Evolutionary conservation across 2,329 filamentous ascomycete species (phyloP).

Genomic region (Aspergillus floridensis): DNA sequence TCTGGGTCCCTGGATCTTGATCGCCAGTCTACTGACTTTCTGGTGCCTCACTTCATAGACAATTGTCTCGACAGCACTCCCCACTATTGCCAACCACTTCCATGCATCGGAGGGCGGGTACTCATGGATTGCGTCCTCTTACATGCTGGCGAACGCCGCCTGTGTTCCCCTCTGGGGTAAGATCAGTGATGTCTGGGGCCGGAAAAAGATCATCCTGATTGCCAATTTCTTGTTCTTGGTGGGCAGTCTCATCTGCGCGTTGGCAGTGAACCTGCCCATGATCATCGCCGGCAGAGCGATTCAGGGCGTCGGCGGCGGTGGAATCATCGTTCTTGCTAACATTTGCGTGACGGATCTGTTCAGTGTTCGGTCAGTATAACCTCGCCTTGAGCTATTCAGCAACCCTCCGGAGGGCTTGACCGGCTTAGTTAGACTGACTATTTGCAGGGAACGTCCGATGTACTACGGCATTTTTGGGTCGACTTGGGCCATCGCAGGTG

Average conservation of each 20-base stretch:
- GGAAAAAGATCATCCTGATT: slow-evolving; percentile 60
- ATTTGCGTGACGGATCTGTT: slow-evolving; percentile 65
- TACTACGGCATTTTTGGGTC: slow-evolving; percentile 63
- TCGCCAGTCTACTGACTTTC: slow-evolving; percentile 1
- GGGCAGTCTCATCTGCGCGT: slow-evolving; percentile 59
- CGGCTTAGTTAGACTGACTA: slow-evolving; percentile 8
- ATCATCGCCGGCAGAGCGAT: slow-evolving; percentile 60
- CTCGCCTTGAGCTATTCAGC: not conserved
- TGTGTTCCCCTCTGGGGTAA: slow-evolving; percentile 61
- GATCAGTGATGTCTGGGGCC: slow-evolving; percentile 65
- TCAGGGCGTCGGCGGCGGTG: slow-evolving; percentile 64
- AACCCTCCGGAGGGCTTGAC: not conserved
- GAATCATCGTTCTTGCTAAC: slow-evolving; percentile 62
- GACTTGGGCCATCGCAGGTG: slow-evolving; percentile 61
- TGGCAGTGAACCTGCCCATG: slow-evolving; percentile 60
- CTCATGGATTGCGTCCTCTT: slow-evolving; percentile 50
- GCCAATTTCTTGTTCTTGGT: slow-evolving; percentile 63
- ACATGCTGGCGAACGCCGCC: slow-evolving; percentile 46
- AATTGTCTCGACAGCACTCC: slow-evolving; percentile 47
- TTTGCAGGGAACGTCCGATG: slow-evolving; percentile 51
- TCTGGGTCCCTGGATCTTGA: not conserved
- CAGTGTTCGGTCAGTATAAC: slow-evolving; percentile 49
- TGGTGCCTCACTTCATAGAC: slow-evolving; percentile 27
- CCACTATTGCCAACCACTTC: slow-evolving; percentile 45
- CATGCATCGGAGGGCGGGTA: slow-evolving; percentile 45